These are phyloP conservation scores for Xylaria cubensis DNA, from an alignment of 495 filamentous ascomycete species.

Conservation along the genomic window DNA sequence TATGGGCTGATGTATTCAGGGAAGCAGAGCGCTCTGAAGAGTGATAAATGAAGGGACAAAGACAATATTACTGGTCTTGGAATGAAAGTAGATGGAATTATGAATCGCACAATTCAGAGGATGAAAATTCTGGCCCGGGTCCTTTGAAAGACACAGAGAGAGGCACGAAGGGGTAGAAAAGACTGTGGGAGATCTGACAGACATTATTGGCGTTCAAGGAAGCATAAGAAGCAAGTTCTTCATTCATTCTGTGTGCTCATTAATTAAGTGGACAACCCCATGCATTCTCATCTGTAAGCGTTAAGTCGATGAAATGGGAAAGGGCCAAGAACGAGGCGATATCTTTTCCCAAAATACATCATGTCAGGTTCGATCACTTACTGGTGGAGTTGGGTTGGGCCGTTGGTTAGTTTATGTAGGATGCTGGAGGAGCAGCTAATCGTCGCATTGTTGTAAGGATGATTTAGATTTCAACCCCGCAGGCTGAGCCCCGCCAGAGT, in stretches of 20 bases:
- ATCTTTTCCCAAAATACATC: background rate
- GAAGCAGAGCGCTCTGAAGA: conserved; percentile 36
- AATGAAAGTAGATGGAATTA: conserved; percentile 40
- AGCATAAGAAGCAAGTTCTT: background rate
- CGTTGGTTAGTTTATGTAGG: background rate
- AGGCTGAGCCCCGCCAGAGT: conserved; percentile 8
- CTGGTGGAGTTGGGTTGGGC: background rate
- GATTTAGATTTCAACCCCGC: conserved; percentile 6
- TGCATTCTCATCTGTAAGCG: background rate
- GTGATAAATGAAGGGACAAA: conserved; percentile 36
- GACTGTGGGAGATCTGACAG: background rate
- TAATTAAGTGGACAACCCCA: background rate
- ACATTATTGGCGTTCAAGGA: background rate
- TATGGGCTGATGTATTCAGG: conserved; percentile 44
- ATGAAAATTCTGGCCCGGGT: background rate
- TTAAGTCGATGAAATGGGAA: background rate
- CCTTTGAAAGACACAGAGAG: background rate
- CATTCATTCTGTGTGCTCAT: background rate
- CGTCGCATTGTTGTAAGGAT: conserved; percentile 14
- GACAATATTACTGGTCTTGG: conserved; percentile 37
- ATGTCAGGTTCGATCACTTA: background rate
- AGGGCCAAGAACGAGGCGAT: background rate
- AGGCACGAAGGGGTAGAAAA: background rate
- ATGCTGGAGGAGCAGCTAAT: background rate
- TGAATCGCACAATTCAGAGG: conserved; percentile 27